Conservation (phyloP, 371 early-diverging fungal species). For the Saksenaea vasiformis region DNA sequence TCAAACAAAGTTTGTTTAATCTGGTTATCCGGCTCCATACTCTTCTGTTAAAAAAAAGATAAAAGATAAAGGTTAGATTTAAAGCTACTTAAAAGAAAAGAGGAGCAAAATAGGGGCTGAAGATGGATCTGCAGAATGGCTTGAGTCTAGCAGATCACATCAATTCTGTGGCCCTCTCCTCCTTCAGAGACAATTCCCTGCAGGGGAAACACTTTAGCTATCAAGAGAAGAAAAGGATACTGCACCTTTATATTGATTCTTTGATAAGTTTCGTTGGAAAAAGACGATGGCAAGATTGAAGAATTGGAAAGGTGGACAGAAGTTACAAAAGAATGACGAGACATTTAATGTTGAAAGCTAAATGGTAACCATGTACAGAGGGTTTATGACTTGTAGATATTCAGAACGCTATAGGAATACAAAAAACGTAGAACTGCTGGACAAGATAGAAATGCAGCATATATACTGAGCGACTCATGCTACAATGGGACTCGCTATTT, state of each 20-base stretch:
- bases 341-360: background rate
- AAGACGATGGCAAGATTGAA: background rate
- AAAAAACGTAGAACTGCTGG: background rate
- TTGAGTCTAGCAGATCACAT: constrained; percentile 1
- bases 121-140: constrained; percentile 4
- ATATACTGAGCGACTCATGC: background rate
- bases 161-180: background rate
- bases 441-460: background rate
- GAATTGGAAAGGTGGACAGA: background rate
- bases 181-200: constrained; percentile 2
- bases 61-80: constrained; percentile 1
- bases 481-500: background rate
- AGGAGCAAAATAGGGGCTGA: constrained; percentile 6
- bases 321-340: background rate
- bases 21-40: background rate
- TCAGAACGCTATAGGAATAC: background rate
- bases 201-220: constrained; percentile 1
- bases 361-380: background rate
- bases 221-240: constrained; percentile 6
- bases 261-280: background rate
- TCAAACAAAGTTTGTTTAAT: constrained; percentile 2
- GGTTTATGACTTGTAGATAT: background rate
- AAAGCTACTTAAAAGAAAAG: background rate
- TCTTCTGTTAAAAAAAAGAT: constrained; percentile 1
- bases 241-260: constrained; percentile 2